A percentile compares a stretch with the other conserved stretches of the same genome.
Conservation (phyloP, 2,329 filamentous ascomycete genomes). For the Fusarium odoratissimum region DNA sequence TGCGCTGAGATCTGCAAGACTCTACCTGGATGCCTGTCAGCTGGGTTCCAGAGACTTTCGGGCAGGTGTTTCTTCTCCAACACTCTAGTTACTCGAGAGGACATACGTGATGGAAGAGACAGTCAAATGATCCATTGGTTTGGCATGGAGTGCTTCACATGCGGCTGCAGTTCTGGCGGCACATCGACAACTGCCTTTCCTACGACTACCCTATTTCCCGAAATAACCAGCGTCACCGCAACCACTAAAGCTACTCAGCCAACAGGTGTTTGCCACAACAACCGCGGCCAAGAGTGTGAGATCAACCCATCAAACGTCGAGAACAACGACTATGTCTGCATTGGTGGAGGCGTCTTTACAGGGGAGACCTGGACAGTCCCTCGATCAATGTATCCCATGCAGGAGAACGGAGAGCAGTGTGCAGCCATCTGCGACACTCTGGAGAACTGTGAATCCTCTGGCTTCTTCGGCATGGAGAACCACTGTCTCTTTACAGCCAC, state of each 20-base stretch:
- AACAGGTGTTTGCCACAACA: not conserved
- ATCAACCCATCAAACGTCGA: not conserved
- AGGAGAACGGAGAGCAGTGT: conserved; percentile 12
- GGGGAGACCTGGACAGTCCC: conserved; percentile 2
- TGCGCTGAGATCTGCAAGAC: not conserved
- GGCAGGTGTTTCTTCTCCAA: not conserved
- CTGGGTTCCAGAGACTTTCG: not conserved
- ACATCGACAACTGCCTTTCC: not conserved
- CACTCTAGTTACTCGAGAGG: not conserved
- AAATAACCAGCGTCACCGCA: not conserved
- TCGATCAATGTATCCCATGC: conserved; percentile 3
- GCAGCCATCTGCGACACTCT: conserved; percentile 17
- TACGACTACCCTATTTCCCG: not conserved
- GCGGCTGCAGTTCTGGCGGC: not conserved
- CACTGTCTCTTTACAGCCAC: conserved; percentile 10
- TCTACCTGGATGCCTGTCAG: not conserved
- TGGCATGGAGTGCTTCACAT: not conserved
- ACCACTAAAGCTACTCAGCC: not conserved
- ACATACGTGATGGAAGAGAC: not conserved
- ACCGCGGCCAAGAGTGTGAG: conserved; percentile 9
- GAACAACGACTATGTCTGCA: not conserved
- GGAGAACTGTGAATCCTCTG: conserved; percentile 1
- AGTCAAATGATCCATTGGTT: not conserved
- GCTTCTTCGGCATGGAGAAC: conserved; percentile 4
- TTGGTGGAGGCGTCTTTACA: not conserved